Evolutionary conservation across 2,329 filamentous ascomycete species (phyloP).

Genomic region (Botrytis squamosa): DNA sequence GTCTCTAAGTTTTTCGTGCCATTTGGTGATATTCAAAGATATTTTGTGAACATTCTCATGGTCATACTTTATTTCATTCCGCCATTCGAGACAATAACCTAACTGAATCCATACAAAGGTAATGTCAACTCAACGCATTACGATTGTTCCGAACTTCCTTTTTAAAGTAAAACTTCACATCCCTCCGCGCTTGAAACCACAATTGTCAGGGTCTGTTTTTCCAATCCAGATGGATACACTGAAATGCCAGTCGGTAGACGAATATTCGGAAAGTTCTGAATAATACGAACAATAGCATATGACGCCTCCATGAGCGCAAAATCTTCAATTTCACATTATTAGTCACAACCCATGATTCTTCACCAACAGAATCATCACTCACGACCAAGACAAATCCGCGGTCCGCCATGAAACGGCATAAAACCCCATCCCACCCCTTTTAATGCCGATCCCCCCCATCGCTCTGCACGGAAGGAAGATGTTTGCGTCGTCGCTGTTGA

Average conservation of each 20-base stretch:
- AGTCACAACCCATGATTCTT: too few species aligned
- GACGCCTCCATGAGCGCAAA: not conserved
- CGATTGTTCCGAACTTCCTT: not conserved
- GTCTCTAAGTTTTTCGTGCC: not conserved
- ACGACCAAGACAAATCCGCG: too few species aligned
- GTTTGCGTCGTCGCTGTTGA: not conserved
- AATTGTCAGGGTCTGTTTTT: not conserved
- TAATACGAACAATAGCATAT: not conserved
- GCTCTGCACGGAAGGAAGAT: not conserved
- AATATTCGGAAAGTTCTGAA: not conserved
- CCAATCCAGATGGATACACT: not conserved
- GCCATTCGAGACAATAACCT: not conserved
- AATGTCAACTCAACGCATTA: not conserved
- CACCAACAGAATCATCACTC: too few species aligned
- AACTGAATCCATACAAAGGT: not conserved
- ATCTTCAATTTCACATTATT: not conserved
- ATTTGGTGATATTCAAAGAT: not conserved
- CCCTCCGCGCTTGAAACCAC: not conserved
- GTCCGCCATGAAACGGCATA: not conserved
- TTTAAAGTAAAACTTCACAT: not conserved
- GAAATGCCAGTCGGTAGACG: not conserved
- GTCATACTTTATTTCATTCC: not conserved
- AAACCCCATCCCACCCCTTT: not conserved
- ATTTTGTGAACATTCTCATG: not conserved
- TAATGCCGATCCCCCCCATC: not conserved